Evolutionary conservation across 805 yeast species (phyloP), one percentile per base, ranked within the genome.

Genomic region (Tetrapisispora fleetii): DNA sequence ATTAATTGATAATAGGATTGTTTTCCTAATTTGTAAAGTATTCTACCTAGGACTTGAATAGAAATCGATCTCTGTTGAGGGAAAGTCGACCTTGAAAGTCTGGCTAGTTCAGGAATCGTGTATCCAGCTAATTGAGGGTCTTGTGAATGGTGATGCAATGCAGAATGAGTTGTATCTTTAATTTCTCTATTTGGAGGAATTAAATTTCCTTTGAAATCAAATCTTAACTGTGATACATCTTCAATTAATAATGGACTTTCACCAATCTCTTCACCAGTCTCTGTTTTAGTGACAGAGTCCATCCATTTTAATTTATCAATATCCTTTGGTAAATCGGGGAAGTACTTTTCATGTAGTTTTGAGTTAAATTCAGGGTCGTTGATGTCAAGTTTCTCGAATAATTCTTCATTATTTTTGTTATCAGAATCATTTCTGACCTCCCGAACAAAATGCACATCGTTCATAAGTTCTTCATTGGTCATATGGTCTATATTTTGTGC

Each of bases 121-220:
- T 93, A 93, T 0, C 99, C 99, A 0, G 98, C 95, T 46, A 90
- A 71, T 41, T 81, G 80, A 0, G 98, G 96, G 43, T 83, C 80
- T 11, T 83, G 87, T 0, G 96, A 76, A 65, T 93, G 99, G 63
- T 93, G 98, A 59, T 88, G 96, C 24, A 93, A 74, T 0, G 96
- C 99, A 37, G 76, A 61, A 37, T 73, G 69, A 0, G 82, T 73
- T 2, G 84, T 79, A 7, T 78, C 64, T 1, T 67, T 50, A 16
- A 68, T 63, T 30, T 79, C 70, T 45, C 79, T 72, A 0, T 72
- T 64, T 6, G 84, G 83, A 7, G 81, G 72, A 3, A 93, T 72
- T 51, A 93, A 64, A 55, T 85, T 73, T 11, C 97, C 99, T 45
- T 79, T 72, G 65, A 93, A 89, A 59, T 91, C 97, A 60, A 93